phyloP scores from a whole-genome alignment of 345 rosid genomes.

The Gossypium raimondii region DNA sequence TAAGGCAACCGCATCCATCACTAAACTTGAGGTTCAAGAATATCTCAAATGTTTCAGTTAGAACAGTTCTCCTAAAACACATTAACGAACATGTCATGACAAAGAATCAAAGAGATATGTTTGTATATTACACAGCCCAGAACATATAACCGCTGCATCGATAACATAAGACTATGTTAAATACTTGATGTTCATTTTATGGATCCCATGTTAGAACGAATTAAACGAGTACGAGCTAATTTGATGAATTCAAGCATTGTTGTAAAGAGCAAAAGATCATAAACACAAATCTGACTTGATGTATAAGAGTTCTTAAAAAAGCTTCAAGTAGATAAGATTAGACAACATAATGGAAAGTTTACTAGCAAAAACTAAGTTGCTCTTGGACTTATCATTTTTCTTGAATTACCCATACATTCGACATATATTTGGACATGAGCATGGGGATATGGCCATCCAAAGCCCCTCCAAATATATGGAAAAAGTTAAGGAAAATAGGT shows the following conservation, averaged over 20 bases:
- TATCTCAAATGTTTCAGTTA: conserved; percentile 60
- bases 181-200: neutral
- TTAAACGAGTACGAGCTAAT: neutral
- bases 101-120: neutral
- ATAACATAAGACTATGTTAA: neutral
- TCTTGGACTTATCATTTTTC: too few species aligned
- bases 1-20: conserved; percentile 74
- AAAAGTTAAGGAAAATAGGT: too few species aligned
- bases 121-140: neutral
- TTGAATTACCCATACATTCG: too few species aligned
- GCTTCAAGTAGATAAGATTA: neutral
- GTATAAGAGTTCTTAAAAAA: neutral
- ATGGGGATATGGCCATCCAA: too few species aligned
- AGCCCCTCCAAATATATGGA: too few species aligned
- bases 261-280: neutral
- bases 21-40: conserved; percentile 60
- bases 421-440: too few species aligned
- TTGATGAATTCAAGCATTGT: neutral
- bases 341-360: too few species aligned
- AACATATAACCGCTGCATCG: neutral
- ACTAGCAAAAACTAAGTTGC: too few species aligned
- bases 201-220: neutral
- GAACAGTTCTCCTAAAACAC: conserved; percentile 69
- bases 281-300: neutral
- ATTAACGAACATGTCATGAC: conserved; percentile 11